Percentiles rank a stretch among this genome's conserved stretches.
phyloP scores from a whole-genome alignment of 2,329 filamentous ascomycete genomes.

The Paradendryphiella salina region DNA sequence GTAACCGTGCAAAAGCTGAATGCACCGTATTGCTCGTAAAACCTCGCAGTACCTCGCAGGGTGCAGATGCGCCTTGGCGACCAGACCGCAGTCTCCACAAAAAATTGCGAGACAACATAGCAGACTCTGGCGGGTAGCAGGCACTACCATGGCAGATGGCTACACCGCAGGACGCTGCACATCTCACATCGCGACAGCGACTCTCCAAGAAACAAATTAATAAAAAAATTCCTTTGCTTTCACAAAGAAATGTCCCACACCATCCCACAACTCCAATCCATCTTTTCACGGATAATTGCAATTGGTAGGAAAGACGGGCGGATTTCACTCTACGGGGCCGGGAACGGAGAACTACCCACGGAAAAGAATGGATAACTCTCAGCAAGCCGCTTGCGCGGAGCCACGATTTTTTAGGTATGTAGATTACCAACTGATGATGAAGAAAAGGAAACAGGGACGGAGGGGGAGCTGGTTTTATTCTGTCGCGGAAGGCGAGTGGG shows the following conservation, averaged over 20 bases:
- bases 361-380: constrained; percentile 45
- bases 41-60: no score
- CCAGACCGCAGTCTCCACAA: background rate
- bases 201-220: no score
- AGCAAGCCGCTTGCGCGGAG: constrained; percentile 49
- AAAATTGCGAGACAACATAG: background rate
- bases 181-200: no score
- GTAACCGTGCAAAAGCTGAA: no score
- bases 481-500: background rate
- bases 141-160: no score
- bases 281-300: constrained; percentile 47
- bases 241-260: constrained; percentile 41
- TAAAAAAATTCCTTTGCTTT: background rate
- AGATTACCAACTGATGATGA: constrained; percentile 47
- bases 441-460: constrained; percentile 30
- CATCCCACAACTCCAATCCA: constrained; percentile 51
- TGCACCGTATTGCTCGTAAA: background rate
- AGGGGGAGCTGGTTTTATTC: constrained; percentile 24
- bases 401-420: constrained; percentile 45
- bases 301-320: constrained; percentile 48
- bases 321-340: constrained; percentile 47
- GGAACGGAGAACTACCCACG: constrained; percentile 50
- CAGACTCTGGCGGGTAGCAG: no score
- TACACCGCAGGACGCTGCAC: no score
- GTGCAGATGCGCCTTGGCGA: background rate